Evolutionary conservation across 2,329 filamentous ascomycete genomes (phyloP).

Genomic region (Rhytidhysteron rufulum): DNA sequence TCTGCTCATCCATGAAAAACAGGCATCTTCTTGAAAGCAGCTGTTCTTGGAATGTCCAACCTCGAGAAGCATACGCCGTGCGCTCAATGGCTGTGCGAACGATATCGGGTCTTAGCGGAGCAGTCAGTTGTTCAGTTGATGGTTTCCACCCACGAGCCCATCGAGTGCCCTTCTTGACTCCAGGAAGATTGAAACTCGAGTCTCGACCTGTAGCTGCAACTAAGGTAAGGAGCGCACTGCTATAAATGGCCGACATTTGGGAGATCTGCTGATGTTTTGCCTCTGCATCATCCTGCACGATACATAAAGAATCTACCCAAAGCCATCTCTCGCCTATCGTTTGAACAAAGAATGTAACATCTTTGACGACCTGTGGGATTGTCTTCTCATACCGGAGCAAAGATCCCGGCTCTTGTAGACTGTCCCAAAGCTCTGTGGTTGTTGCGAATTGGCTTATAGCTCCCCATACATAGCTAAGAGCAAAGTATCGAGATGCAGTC

Average conservation of each 20-base stretch:
- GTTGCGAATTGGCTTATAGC: not conserved
- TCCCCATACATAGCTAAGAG: not conserved
- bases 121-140: not conserved
- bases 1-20: not conserved
- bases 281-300: conserved; percentile 2
- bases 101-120: not conserved
- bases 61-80: conserved; percentile 27
- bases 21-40: conserved; percentile 1
- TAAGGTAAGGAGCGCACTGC: conserved; percentile 1
- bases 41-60: conserved; percentile 3
- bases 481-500: not conserved
- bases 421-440: not conserved
- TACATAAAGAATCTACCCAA: conserved; percentile 5
- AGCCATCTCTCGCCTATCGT: not conserved
- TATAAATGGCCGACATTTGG: conserved; percentile 5
- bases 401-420: conserved; percentile 1
- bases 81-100: conserved; percentile 8
- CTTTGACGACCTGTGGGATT: not conserved
- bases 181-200: not conserved
- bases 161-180: not conserved
- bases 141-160: not conserved
- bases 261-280: conserved; percentile 2
- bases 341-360: not conserved
- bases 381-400: not conserved
- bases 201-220: not conserved